These are phyloP conservation scores for Populus hybrid DNA, from an alignment of 441 rosid species.

Conservation along the genomic window DNA sequence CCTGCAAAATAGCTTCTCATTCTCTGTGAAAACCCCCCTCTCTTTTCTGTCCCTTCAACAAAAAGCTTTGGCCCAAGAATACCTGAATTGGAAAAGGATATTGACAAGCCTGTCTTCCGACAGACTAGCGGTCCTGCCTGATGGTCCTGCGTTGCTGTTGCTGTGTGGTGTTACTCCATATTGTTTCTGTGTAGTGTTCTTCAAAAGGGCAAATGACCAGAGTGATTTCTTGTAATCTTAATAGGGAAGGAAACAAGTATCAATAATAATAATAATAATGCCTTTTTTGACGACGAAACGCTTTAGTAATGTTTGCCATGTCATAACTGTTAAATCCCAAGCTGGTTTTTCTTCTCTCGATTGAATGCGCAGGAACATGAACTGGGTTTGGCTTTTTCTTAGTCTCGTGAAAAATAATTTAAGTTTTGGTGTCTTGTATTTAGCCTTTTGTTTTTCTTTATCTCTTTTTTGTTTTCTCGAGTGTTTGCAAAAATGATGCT, in stretches of 20 bases:
- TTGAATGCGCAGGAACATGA: not conserved
- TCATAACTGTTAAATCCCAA: not conserved
- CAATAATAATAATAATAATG: not conserved
- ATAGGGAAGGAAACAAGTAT: conserved; percentile 21
- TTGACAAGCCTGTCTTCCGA: no score
- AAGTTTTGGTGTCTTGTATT: not conserved
- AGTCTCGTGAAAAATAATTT: not conserved
- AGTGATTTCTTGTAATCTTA: conserved; percentile 12
- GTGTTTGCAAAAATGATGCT: conserved; percentile 42
- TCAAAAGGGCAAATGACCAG: not conserved
- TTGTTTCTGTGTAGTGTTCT: no score
- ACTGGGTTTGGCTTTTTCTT: not conserved
- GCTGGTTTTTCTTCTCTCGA: not conserved
- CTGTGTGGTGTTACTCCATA: no score
- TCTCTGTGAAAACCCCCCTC: not conserved
- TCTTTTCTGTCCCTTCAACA: no score
- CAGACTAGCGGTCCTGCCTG: no score
- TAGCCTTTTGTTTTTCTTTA: not conserved
- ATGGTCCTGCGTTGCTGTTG: no score
- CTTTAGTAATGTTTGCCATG: not conserved
- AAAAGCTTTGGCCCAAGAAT: no score
- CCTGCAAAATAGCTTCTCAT: not conserved
- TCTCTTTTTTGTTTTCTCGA: not conserved
- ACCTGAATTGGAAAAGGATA: no score
- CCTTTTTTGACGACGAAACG: conserved; percentile 2